phyloP scores from a whole-genome alignment of 2,329 filamentous ascomycete species.

The Xylaria sp. region DNA sequence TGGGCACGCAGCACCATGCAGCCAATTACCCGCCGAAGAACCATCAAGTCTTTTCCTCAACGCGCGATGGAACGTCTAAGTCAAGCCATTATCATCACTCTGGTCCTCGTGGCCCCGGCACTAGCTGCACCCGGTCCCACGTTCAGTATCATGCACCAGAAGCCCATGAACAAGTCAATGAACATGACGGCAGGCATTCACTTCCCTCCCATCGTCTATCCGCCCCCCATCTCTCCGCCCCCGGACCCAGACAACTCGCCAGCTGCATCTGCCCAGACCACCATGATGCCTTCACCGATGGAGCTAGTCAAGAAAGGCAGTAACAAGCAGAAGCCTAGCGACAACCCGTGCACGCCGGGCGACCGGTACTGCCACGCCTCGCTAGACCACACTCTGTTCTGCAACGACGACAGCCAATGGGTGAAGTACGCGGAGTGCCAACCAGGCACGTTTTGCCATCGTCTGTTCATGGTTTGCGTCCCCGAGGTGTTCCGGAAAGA shows the following conservation, averaged over 20 bases:
- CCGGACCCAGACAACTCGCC: not conserved
- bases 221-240: not conserved
- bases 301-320: not conserved
- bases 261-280: not conserved
- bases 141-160: not conserved
- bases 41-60: not conserved
- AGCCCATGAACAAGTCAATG: not conserved
- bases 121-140: conserved; percentile 11
- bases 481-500: not conserved
- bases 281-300: not conserved
- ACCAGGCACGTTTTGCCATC: conserved; percentile 15
- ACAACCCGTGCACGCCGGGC: conserved; percentile 8
- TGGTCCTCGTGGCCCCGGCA: conserved; percentile 9
- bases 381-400: conserved; percentile 8
- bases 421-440: conserved; percentile 9
- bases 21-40: not conserved
- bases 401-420: conserved; percentile 20
- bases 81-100: not conserved
- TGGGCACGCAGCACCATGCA: not conserved
- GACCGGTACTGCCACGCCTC: conserved; percentile 16
- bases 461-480: conserved; percentile 20
- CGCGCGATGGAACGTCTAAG: conserved; percentile 11
- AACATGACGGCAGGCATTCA: not conserved
- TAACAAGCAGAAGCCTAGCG: not conserved
- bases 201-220: not conserved